Evolutionary conservation across 129 eudicot genomes (phyloP).

Genomic region (Escallonia herrerae): DNA sequence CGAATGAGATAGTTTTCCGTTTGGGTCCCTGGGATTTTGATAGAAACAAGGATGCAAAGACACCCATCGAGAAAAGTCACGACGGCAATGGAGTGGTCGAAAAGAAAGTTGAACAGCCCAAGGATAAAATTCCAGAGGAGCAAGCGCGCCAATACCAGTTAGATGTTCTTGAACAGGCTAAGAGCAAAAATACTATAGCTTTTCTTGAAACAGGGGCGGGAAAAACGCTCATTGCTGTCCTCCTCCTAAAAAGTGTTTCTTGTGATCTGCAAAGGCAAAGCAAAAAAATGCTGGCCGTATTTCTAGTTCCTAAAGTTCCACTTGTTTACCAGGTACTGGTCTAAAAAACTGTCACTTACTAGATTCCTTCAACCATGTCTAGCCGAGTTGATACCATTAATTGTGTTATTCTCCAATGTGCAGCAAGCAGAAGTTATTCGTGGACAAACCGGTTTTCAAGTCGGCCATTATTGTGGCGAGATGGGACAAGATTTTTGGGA

Average conservation of each 20-base stretch:
- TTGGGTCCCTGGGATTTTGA: slow-evolving; percentile 73
- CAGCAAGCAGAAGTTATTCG: slow-evolving; percentile 99
- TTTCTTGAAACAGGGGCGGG: slow-evolving; percentile 98
- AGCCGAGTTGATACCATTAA: not conserved
- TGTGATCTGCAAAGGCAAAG: slow-evolving; percentile 53
- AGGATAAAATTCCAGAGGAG: slow-evolving; percentile 59
- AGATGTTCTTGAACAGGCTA: slow-evolving; percentile 94
- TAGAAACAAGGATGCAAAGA: slow-evolving; percentile 36
- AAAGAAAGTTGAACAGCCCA: slow-evolving; percentile 40
- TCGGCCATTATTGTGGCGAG: slow-evolving; percentile 98
- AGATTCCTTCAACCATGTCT: not conserved
- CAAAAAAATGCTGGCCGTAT: slow-evolving; percentile 82
- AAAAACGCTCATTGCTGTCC: slow-evolving; percentile 94
- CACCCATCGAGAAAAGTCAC: slow-evolving; percentile 30
- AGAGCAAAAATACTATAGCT: slow-evolving; percentile 81
- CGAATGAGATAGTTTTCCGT: slow-evolving; percentile 66
- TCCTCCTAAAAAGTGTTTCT: slow-evolving; percentile 67
- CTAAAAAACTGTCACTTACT: not conserved
- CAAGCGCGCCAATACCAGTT: slow-evolving; percentile 82
- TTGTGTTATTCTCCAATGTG: slow-evolving; percentile 8
- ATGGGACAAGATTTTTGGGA: slow-evolving; percentile 99
- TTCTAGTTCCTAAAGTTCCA: slow-evolving; percentile 97
- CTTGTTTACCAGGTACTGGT: slow-evolving; percentile 87
- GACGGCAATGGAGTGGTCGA: slow-evolving; percentile 20
- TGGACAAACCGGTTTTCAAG: slow-evolving; percentile 79